A percentile compares a stretch with the other conserved stretches of the same genome.
Conservation (phyloP, 805 yeast species). For the Starmera dryadoides region DNA sequence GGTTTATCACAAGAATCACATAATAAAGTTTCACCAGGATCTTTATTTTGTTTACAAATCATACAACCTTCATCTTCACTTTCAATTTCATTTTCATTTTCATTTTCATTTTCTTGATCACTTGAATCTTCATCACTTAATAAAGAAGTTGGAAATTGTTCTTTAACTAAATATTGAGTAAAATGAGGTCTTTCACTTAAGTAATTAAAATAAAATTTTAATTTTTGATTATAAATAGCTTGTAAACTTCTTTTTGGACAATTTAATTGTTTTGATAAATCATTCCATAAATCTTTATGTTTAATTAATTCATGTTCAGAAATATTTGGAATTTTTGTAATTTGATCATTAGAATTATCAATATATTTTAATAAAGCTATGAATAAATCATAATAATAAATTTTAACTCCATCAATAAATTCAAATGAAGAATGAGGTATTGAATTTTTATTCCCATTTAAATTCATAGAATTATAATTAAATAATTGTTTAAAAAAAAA, state of each 20-base stretch:
- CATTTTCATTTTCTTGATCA: constrained; percentile 6
- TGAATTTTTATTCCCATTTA: constrained; percentile 8
- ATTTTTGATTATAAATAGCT: constrained; percentile 16
- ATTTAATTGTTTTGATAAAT: constrained; percentile 10
- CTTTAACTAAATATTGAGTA: constrained; percentile 14
- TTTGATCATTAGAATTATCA: not conserved
- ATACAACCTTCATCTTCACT: constrained; percentile 26
- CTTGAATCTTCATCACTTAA: constrained; percentile 13
- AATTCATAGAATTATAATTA: constrained; percentile 46
- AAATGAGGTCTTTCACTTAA: constrained; percentile 19
- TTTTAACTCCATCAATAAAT: constrained; percentile 5
- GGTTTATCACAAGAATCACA: constrained; percentile 74
- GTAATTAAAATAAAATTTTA: constrained; percentile 27
- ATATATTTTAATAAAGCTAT: constrained; percentile 23
- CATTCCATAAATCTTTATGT: constrained; percentile 19
- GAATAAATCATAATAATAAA: constrained; percentile 33
- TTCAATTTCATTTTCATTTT: constrained; percentile 10
- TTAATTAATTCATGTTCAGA: constrained; percentile 3
- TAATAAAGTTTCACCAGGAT: constrained; percentile 40
- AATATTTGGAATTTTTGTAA: constrained; percentile 6
- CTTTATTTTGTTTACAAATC: constrained; percentile 39
- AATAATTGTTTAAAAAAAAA: constrained; percentile 56
- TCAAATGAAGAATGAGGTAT: constrained; percentile 9
- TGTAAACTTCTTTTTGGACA: constrained; percentile 7
- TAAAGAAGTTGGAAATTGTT: constrained; percentile 25